These are phyloP conservation scores for Asterophora lycoperdoides DNA, from an alignment of 768 basidiomycete species.

Conservation along the genomic window DNA sequence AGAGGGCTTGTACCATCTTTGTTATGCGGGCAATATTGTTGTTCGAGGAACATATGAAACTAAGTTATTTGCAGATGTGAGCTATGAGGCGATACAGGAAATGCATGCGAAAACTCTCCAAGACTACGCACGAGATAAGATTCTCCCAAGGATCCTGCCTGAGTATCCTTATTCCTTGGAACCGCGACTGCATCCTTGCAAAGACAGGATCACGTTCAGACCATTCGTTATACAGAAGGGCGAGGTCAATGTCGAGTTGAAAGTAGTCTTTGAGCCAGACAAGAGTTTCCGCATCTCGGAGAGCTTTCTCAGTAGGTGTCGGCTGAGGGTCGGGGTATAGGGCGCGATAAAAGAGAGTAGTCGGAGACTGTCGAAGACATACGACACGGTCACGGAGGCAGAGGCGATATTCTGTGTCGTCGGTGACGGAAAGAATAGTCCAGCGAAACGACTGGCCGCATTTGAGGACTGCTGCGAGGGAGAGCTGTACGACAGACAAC, in stretches of 20 bases:
- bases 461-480: constrained; percentile 71
- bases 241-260: constrained; percentile 74
- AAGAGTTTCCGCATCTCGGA: constrained; percentile 60
- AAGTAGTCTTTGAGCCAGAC: constrained; percentile 84
- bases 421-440: constrained; percentile 46
- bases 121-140: constrained; percentile 73
- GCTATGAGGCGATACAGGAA: background rate
- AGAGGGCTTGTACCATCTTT: constrained; percentile 85
- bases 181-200: constrained; percentile 52
- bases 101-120: background rate
- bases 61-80: constrained; percentile 31
- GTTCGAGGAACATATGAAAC: constrained; percentile 97
- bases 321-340: constrained; percentile 51
- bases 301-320: constrained; percentile 26
- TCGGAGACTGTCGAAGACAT: constrained; percentile 72
- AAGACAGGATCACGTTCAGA: constrained; percentile 71
- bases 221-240: constrained; percentile 74
- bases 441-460: constrained; percentile 89
- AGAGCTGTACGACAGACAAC: constrained; percentile 63
- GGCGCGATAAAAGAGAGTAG: constrained; percentile 66
- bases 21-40: constrained; percentile 95
- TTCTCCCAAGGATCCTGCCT: constrained; percentile 97
- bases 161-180: constrained; percentile 80
- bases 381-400: constrained; percentile 81
- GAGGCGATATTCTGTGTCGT: constrained; percentile 63